A percentile compares a stretch with the other conserved stretches of the same genome.
Evolutionary conservation across 805 yeast genomes (phyloP).

Genomic region (Candida ponderosae): DNA sequence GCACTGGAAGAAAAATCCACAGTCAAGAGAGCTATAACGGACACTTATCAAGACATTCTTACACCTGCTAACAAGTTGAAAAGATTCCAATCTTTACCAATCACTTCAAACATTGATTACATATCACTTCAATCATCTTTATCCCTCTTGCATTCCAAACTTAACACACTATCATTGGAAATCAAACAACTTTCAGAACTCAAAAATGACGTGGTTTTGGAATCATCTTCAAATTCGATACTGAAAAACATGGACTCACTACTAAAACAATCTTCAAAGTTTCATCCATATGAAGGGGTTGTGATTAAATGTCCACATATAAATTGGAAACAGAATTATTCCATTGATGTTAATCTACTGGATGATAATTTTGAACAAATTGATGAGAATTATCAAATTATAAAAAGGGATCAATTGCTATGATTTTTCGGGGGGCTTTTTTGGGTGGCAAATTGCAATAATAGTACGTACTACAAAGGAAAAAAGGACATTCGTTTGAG

Average conservation of each 20-base stretch:
- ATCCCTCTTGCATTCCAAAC: slow-evolving; percentile 10
- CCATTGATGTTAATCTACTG: slow-evolving; percentile 9
- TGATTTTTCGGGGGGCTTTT: neutral
- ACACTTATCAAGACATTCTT: neutral
- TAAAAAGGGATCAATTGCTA: slow-evolving; percentile 17
- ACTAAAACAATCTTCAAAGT: slow-evolving; percentile 9
- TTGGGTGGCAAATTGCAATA: too few species aligned
- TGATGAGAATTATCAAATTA: slow-evolving; percentile 18
- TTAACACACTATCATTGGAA: slow-evolving; percentile 7
- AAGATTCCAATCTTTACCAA: slow-evolving; percentile 8
- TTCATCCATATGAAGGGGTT: slow-evolving; percentile 13
- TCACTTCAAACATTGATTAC: slow-evolving; percentile 16
- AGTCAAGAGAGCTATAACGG: too few species aligned
- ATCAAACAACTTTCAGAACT: slow-evolving; percentile 14
- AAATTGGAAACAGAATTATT: slow-evolving; percentile 18
- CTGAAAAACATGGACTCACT: slow-evolving; percentile 6
- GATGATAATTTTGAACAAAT: slow-evolving; percentile 9
- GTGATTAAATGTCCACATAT: slow-evolving; percentile 16
- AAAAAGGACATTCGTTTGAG: too few species aligned
- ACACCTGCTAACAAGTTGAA: slow-evolving; percentile 6
- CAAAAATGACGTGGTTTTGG: slow-evolving; percentile 10
- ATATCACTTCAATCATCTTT: slow-evolving; percentile 15
- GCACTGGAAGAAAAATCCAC: too few species aligned
- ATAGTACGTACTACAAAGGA: too few species aligned
- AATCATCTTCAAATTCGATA: slow-evolving; percentile 11